A percentile compares a stretch with the other conserved stretches of the same genome.
These are phyloP conservation scores for Talaromyces verruculosus DNA, from an alignment of 2,329 filamentous ascomycete species.

Conservation along the genomic window DNA sequence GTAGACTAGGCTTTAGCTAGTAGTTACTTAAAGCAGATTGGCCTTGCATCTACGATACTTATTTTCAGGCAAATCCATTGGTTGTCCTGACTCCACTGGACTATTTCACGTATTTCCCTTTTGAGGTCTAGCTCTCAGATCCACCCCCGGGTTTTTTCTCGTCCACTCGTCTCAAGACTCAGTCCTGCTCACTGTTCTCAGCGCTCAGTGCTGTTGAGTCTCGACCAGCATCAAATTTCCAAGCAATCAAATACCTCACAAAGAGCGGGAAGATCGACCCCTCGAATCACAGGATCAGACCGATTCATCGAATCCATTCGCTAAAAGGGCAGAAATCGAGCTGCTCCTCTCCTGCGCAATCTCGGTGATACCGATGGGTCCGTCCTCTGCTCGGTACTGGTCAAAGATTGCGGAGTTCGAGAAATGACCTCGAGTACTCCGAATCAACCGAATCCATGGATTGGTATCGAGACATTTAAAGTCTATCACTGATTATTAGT, in stretches of 20 bases:
- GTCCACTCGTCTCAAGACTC: background rate
- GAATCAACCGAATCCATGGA: conserved; percentile 3
- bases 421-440: background rate
- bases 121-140: background rate
- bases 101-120: background rate
- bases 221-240: background rate
- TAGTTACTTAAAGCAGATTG: background rate
- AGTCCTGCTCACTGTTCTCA: background rate
- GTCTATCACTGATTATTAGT: background rate
- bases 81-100: background rate
- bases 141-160: conserved; percentile 6
- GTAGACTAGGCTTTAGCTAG: background rate
- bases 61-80: background rate
- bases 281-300: background rate
- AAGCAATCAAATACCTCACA: background rate
- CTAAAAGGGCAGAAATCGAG: background rate
- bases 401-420: background rate
- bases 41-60: background rate
- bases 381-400: background rate
- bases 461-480: background rate
- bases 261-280: background rate
- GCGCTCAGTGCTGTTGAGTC: too few relatives aligned
- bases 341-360: background rate
- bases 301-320: background rate
- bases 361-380: conserved; percentile 7